Conservation (phyloP, 1,284 basidiomycete species). For the Pseudozyma hubeiensis region DNA sequence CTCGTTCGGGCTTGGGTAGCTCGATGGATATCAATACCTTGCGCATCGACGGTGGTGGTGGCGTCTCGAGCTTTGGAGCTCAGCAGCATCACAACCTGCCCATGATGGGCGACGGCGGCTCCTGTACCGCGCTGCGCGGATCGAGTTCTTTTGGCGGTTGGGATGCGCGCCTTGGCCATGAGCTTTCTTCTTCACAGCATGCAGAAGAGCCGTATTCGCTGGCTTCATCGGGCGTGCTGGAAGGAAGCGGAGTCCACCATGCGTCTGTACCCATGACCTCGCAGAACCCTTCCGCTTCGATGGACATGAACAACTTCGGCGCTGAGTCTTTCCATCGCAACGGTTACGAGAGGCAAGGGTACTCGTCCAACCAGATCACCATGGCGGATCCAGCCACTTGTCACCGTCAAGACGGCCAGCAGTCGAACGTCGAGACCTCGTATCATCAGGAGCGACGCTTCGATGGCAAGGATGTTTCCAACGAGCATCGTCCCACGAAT, state of each 20-base stretch:
- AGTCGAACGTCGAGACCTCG: background rate
- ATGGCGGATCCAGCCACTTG: background rate
- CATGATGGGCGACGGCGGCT: conserved; percentile 8
- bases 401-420: background rate
- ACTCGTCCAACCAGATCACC: background rate
- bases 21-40: conserved; percentile 39
- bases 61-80: conserved; percentile 8
- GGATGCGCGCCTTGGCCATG: conserved; percentile 18
- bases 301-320: conserved; percentile 8
- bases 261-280: background rate
- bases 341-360: conserved; percentile 12
- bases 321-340: conserved; percentile 12
- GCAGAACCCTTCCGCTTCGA: background rate
- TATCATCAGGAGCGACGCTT: background rate
- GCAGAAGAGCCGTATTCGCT: conserved; percentile 13
- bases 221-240: conserved; percentile 1
- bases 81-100: background rate
- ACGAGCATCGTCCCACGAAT: background rate
- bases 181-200: conserved; percentile 4
- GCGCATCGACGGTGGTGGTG: conserved; percentile 28
- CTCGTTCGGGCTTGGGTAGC: conserved; percentile 27
- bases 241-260: background rate
- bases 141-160: conserved; percentile 10
- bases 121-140: conserved; percentile 5
- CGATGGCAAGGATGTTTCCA: background rate